These are phyloP conservation scores for Tympanopsis confertula DNA, from an alignment of 2,329 filamentous ascomycete genomes.

Conservation along the genomic window DNA sequence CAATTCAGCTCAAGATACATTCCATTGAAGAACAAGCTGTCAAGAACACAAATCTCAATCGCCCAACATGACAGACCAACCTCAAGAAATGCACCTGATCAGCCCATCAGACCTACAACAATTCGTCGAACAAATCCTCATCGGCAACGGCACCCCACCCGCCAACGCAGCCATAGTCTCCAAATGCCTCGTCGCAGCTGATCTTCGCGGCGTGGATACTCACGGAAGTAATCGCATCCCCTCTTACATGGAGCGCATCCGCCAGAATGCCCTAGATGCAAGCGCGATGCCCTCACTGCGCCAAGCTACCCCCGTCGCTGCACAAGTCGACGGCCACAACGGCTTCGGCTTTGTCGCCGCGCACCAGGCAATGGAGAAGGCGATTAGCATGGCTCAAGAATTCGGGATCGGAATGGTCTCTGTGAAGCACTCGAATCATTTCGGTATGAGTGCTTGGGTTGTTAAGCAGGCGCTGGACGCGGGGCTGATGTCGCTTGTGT, in stretches of 20 bases:
- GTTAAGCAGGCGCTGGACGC: conserved; percentile 68
- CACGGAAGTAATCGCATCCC: conserved; percentile 71
- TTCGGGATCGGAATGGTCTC: conserved; percentile 67
- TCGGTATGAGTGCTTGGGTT: conserved; percentile 73
- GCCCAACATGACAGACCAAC: too few relatives aligned
- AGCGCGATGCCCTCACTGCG: conserved; percentile 42
- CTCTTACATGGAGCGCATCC: conserved; percentile 64
- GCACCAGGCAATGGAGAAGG: conserved; percentile 50
- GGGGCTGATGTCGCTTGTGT: conserved; percentile 58
- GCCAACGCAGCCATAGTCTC: conserved; percentile 52
- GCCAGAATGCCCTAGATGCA: conserved; percentile 56
- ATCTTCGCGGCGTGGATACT: conserved; percentile 69
- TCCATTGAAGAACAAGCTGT: too few relatives aligned
- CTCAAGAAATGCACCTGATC: too few relatives aligned
- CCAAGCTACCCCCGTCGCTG: conserved; percentile 60
- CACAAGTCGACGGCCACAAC: conserved; percentile 56
- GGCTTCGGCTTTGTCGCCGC: conserved; percentile 68
- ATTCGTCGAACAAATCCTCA: conserved; percentile 42
- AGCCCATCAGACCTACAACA: too few relatives aligned
- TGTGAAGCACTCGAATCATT: conserved; percentile 70
- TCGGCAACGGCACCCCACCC: conserved; percentile 45
- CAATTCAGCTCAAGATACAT: too few relatives aligned
- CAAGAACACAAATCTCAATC: too few relatives aligned
- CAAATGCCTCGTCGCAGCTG: conserved; percentile 59
- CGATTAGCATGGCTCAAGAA: conserved; percentile 51